phyloP scores from a whole-genome alignment of 768 basidiomycete genomes.

The Phaffia tasmanica region DNA sequence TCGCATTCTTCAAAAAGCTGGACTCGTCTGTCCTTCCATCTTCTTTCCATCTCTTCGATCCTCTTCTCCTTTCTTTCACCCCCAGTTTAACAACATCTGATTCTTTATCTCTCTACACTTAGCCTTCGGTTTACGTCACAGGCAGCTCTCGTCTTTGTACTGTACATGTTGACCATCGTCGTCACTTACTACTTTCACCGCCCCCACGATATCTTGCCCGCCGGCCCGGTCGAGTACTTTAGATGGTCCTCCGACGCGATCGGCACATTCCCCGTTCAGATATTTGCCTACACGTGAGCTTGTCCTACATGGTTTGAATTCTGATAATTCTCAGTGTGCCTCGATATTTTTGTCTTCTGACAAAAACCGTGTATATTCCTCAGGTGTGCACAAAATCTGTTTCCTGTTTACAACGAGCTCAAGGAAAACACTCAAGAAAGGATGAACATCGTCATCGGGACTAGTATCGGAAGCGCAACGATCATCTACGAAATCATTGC shows the following conservation, averaged over 20 bases:
- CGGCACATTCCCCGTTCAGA: slow-evolving; percentile 30
- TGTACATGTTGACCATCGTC: slow-evolving; percentile 51
- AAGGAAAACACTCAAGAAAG: slow-evolving; percentile 63
- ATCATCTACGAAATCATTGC: slow-evolving; percentile 78
- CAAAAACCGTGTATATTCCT: neutral
- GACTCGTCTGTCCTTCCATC: slow-evolving; percentile 13
- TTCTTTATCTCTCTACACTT: neutral
- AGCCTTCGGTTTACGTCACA: slow-evolving; percentile 24
- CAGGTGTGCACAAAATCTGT: slow-evolving; percentile 49
- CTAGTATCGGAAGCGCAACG: slow-evolving; percentile 74
- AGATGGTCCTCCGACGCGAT: slow-evolving; percentile 16
- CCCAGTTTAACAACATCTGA: neutral
- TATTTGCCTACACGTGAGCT: slow-evolving; percentile 43
- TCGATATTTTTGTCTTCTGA: slow-evolving; percentile 21
- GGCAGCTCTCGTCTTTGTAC: slow-evolving; percentile 20
- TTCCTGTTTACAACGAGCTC: slow-evolving; percentile 89
- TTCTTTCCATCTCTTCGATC: neutral
- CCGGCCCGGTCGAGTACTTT: slow-evolving; percentile 51
- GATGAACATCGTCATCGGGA: slow-evolving; percentile 76
- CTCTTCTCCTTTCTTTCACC: neutral
- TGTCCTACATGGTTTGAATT: neutral
- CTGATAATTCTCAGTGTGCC: neutral
- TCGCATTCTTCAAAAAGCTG: slow-evolving; percentile 25
- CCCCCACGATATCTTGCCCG: slow-evolving; percentile 47
- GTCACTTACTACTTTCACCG: slow-evolving; percentile 68